phyloP scores from a whole-genome alignment of 805 yeast genomes.

The Ogataea methanolica region DNA sequence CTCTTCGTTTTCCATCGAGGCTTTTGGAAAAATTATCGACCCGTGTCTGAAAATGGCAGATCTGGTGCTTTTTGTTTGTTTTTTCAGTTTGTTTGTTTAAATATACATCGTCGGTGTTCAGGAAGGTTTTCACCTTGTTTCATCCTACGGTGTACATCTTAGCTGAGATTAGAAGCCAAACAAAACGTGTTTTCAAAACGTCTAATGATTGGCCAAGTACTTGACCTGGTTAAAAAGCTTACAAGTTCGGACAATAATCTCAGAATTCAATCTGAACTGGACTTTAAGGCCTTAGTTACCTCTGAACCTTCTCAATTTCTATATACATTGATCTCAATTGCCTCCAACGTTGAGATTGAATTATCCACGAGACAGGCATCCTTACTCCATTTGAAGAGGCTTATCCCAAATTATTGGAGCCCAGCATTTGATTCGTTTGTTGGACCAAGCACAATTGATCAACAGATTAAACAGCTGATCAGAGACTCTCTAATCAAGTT shows the following conservation, averaged over 20 bases:
- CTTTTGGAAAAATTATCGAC: too few relatives aligned
- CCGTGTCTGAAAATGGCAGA: too few relatives aligned
- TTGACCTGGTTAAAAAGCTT: constrained; percentile 14
- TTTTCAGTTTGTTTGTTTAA: too few relatives aligned
- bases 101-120: too few relatives aligned
- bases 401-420: constrained; percentile 76
- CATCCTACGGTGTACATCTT: too few relatives aligned
- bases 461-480: constrained; percentile 45
- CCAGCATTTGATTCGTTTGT: constrained; percentile 71
- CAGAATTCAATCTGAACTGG: constrained; percentile 50
- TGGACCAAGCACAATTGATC: constrained; percentile 51
- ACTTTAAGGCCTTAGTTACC: constrained; percentile 38
- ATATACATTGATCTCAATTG: constrained; percentile 37
- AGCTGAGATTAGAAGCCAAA: too few relatives aligned
- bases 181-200: too few relatives aligned
- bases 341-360: constrained; percentile 27
- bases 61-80: too few relatives aligned
- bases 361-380: constrained; percentile 54
- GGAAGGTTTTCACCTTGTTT: too few relatives aligned
- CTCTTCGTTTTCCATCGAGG: too few relatives aligned
- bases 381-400: constrained; percentile 59
- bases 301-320: constrained; percentile 47
- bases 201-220: constrained; percentile 12
- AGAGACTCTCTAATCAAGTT: constrained; percentile 49
- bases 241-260: constrained; percentile 42